phyloP scores from a whole-genome alignment of 768 basidiomycete genomes.

The Hericium erinaceus region DNA sequence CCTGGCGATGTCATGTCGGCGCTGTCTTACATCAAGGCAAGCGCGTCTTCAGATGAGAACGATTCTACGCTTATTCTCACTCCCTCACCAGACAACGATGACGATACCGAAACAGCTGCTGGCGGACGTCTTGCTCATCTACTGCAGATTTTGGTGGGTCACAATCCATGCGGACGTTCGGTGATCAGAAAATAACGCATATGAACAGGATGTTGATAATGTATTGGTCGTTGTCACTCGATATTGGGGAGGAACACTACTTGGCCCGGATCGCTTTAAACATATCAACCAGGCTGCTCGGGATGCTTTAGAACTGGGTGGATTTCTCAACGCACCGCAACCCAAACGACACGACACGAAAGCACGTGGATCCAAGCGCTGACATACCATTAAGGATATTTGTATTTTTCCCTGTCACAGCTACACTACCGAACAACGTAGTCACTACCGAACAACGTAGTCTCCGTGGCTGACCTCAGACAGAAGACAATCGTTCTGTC shows the following conservation, averaged over 20 bases:
- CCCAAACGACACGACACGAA: not conserved
- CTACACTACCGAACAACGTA: too few species aligned
- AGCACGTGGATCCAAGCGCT: not conserved
- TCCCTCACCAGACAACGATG: constrained; percentile 67
- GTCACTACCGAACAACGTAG: too few species aligned
- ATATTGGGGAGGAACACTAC: constrained; percentile 86
- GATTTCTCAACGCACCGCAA: constrained; percentile 53
- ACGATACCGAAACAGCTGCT: constrained; percentile 91
- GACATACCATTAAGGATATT: not conserved
- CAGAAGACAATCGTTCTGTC: too few species aligned
- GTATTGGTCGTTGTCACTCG: constrained; percentile 89
- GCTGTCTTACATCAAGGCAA: constrained; percentile 23
- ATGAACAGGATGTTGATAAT: constrained; percentile 59
- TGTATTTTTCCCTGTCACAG: not conserved
- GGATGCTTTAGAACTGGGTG: constrained; percentile 80
- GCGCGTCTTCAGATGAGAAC: not conserved
- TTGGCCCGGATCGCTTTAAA: constrained; percentile 84
- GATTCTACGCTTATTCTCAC: not conserved
- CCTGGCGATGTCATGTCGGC: constrained; percentile 23
- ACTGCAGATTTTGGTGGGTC: constrained; percentile 26
- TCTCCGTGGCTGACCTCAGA: too few species aligned
- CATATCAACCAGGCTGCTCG: constrained; percentile 95
- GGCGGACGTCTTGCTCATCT: constrained; percentile 87
- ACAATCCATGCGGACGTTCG: not conserved
- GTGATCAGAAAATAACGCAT: not conserved